Conservation (phyloP, 2,329 filamentous ascomycete species). For the Botrytis pseudocinerea region DNA sequence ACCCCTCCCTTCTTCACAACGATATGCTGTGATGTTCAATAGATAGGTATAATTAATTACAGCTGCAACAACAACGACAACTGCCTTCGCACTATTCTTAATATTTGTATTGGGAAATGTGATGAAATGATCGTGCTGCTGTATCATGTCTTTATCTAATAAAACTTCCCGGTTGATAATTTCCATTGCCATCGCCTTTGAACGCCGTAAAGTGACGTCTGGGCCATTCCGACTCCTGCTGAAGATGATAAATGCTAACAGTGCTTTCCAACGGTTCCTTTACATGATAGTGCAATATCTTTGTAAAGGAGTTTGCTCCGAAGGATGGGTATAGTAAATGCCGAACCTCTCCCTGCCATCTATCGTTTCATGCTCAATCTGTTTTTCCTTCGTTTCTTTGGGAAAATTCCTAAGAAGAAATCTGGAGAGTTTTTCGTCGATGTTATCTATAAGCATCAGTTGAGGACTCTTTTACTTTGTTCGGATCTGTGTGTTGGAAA, state of each 20-base stretch:
- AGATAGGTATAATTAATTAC: not conserved
- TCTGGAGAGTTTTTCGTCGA: conserved; percentile 66
- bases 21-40: not conserved
- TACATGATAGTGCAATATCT: conserved; percentile 62
- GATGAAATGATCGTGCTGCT: not conserved
- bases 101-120: not conserved
- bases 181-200: not conserved
- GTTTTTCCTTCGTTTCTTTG: conserved; percentile 65
- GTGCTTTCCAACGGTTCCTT: not conserved
- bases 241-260: not conserved
- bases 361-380: conserved; percentile 71
- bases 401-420: conserved; percentile 78
- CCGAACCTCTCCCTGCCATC: conserved; percentile 73
- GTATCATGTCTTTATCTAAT: not conserved
- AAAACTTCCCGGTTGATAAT: not conserved
- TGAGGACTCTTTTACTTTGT: not conserved
- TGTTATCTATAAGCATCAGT: conserved; percentile 54
- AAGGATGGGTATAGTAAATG: conserved; percentile 55
- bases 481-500: conserved; percentile 27
- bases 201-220: not conserved
- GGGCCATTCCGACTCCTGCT: not conserved
- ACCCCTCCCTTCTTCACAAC: not conserved
- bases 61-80: not conserved
- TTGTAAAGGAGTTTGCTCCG: conserved; percentile 39
- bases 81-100: not conserved